phyloP scores from a whole-genome alignment of 1,284 basidiomycete genomes.

The Grifola frondosa region DNA sequence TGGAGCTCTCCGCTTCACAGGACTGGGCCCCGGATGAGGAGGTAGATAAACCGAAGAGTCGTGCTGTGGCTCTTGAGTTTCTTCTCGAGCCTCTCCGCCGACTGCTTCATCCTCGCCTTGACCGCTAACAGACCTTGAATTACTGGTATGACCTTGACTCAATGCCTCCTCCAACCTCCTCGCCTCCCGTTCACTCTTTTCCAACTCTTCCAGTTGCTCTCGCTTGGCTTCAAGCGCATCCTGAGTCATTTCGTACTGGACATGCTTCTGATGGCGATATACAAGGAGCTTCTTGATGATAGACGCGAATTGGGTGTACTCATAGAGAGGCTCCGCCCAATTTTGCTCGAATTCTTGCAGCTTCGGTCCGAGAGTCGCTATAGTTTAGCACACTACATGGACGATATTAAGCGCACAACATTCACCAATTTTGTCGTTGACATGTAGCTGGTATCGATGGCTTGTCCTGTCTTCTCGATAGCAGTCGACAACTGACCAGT shows the following conservation, averaged over 20 bases:
- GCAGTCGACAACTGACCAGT: slow-evolving; percentile 69
- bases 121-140: slow-evolving; percentile 21
- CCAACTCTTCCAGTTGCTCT: slow-evolving; percentile 86
- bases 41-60: slow-evolving; percentile 55
- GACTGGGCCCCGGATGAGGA: slow-evolving; percentile 74
- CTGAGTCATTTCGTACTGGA: slow-evolving; percentile 96
- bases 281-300: slow-evolving; percentile 94
- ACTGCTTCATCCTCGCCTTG: slow-evolving; percentile 10
- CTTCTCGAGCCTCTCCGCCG: slow-evolving; percentile 24
- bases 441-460: slow-evolving; percentile 92
- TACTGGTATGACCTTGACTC: slow-evolving; percentile 46
- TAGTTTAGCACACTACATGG: background rate
- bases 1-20: slow-evolving; percentile 58
- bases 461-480: slow-evolving; percentile 93
- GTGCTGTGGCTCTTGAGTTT: slow-evolving; percentile 32
- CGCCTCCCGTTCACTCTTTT: slow-evolving; percentile 91
- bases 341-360: slow-evolving; percentile 89
- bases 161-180: slow-evolving; percentile 88
- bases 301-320: slow-evolving; percentile 92
- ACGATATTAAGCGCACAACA: slow-evolving; percentile 6
- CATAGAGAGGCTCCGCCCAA: slow-evolving; percentile 94
- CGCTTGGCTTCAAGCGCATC: slow-evolving; percentile 87
- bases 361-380: slow-evolving; percentile 40
- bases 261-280: slow-evolving; percentile 97
- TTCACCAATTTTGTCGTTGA: slow-evolving; percentile 85